Percentiles rank a stretch among this genome's conserved stretches.
phyloP scores from a whole-genome alignment of 768 basidiomycete genomes.

The Ramaria sp. region DNA sequence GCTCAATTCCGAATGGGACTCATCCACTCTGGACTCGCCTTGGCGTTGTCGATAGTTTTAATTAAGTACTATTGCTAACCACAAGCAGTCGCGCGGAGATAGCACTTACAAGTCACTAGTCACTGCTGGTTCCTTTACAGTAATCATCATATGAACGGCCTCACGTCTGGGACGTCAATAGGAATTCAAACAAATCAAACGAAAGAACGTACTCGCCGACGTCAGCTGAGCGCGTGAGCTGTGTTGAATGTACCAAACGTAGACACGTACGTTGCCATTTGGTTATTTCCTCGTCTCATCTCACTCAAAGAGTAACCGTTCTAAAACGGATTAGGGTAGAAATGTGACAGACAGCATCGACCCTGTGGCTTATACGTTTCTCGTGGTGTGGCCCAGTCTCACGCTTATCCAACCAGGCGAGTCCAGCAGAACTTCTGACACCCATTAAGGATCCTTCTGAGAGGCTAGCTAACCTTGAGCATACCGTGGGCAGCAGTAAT shows the following conservation, averaged over 20 bases:
- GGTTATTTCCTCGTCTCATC: neutral
- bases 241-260: conserved; percentile 46
- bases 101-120: neutral
- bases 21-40: no score
- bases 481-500: conserved; percentile 11
- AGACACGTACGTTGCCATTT: conserved; percentile 33
- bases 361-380: conserved; percentile 22
- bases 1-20: no score
- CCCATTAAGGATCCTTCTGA: conserved; percentile 17
- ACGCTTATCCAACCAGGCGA: neutral
- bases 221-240: conserved; percentile 42
- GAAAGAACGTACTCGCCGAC: conserved; percentile 25
- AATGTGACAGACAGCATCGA: conserved; percentile 33
- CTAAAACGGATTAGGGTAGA: conserved; percentile 24
- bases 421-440: neutral
- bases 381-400: conserved; percentile 15
- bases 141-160: neutral
- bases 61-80: no score
- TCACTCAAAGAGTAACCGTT: neutral
- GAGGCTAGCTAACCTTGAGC: conserved; percentile 16
- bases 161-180: neutral
- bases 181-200: neutral
- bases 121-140: neutral
- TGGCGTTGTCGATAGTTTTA: no score
- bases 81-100: neutral